A percentile compares a stretch with the other conserved stretches of the same genome.
Evolutionary conservation across 2,329 filamentous ascomycete genomes (phyloP).

Genomic region (Monosporascus ibericus): DNA sequence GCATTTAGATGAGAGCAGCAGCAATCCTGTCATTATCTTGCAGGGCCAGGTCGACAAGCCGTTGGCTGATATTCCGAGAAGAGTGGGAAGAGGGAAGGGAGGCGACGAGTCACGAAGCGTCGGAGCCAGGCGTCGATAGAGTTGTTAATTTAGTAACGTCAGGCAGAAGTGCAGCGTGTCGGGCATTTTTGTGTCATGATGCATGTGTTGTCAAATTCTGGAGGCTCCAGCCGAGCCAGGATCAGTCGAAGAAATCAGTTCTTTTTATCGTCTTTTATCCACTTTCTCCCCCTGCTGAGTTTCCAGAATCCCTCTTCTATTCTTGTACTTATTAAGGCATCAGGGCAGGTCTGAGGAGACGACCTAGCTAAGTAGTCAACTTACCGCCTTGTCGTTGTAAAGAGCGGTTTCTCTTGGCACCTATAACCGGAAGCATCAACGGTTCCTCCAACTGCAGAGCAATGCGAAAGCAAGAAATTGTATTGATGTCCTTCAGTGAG

Average conservation of each 20-base stretch:
- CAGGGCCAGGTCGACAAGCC: constrained; percentile 5
- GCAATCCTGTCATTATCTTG: not conserved
- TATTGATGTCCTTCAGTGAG: not conserved
- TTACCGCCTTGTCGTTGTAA: no score
- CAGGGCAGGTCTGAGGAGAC: no score
- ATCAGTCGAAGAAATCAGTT: constrained; percentile 3
- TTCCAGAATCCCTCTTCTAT: constrained; percentile 3
- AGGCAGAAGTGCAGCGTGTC: constrained; percentile 42
- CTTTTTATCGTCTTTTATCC: not conserved
- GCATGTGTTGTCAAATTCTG: constrained; percentile 41
- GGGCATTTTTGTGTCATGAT: constrained; percentile 39
- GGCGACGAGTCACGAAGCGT: constrained; percentile 15
- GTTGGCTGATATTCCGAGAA: constrained; percentile 13
- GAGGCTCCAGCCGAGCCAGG: constrained; percentile 13
- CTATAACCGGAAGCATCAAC: not conserved
- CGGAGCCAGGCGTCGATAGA: constrained; percentile 19
- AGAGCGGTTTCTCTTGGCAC: no score
- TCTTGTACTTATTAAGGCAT: no score
- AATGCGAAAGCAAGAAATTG: not conserved
- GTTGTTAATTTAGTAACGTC: constrained; percentile 28
- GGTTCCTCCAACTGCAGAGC: not conserved
- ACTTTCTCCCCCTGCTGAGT: not conserved
- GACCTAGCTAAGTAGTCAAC: no score
- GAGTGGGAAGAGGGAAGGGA: constrained; percentile 9
- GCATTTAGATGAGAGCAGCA: constrained; percentile 9